Base-by-base conservation (phyloP, 1,284 basidiomycete genomes). In the Acaromyces ingoldii region DNA sequence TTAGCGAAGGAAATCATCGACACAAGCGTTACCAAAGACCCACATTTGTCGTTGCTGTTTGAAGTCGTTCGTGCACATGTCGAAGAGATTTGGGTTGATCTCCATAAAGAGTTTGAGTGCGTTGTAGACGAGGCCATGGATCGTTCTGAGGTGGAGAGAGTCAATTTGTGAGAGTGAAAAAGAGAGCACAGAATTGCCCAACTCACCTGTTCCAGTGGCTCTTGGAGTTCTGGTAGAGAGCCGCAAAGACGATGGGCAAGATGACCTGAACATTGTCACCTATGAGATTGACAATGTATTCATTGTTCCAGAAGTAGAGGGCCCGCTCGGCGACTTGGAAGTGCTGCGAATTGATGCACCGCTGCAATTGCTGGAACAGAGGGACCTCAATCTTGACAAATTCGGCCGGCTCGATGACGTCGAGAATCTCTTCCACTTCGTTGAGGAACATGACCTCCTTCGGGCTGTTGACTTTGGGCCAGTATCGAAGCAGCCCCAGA, bases 371-470 rank as follows among this genome's bases (percentile, higher is more conserved):
- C 61, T 87, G 86, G 83, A 98, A 99, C 45, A 98, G 81, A 1
- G 89, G 85, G 33, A 91, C 81, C 78, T 95, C 89, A 62, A 98
- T 89, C 82, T 97, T 98, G 77, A 87, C 87, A 79, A 98, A 99
- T 77, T 98, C 93, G 55, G 82, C 82, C 6, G 91, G 90, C 76
- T 98, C 93, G 67, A 97, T 97, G 52, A 98, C 95, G 76, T 99
- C 95, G 57, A 99, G 79, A 17, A 99, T 90, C 79, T 99, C 95
- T 77, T 99, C 95, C 54, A 98, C 91, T 80, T 99, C 95, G 79
- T 97, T 98, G 62, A 99, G 81, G 80, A 91, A 98, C 95, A 99
- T 98, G 78, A 98, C 95, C 77, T 98, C 95, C 79, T 99, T 99
- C n/a, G 91, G 92, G 42, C 90, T 93, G 78, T 98, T 98, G 69